Conservation (phyloP, 257 asterid genomes). For the Apocynum venetum region DNA sequence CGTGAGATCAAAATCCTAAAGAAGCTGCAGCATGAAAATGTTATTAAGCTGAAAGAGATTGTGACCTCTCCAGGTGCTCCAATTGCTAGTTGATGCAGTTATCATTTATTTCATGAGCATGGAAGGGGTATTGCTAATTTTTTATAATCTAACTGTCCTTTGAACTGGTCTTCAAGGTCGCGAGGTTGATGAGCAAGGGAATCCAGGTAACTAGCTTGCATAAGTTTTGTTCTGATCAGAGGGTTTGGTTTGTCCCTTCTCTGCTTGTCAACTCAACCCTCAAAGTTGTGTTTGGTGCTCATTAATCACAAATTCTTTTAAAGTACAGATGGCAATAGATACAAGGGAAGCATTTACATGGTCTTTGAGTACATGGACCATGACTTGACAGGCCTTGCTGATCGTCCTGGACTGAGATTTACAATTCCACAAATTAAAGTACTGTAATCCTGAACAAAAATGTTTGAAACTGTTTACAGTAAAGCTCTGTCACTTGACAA, state of each 20-base stretch:
- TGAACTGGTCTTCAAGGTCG: constrained; percentile 52
- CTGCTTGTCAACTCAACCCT: constrained; percentile 7
- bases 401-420: constrained; percentile 96
- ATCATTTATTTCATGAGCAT: constrained; percentile 15
- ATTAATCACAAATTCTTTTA: constrained; percentile 14
- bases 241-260: background rate
- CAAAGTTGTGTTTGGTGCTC: constrained; percentile 10
- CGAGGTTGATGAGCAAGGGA: constrained; percentile 60
- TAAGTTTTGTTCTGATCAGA: background rate
- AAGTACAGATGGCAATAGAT: constrained; percentile 65
- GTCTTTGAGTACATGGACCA: constrained; percentile 98
- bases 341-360: constrained; percentile 91
- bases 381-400: constrained; percentile 92
- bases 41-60: constrained; percentile 82
- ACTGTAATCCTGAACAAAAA: constrained; percentile 27
- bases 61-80: constrained; percentile 85
- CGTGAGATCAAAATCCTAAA: constrained; percentile 89
- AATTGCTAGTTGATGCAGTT: constrained; percentile 11
- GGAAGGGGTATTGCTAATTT: background rate
- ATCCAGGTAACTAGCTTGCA: constrained; percentile 43
- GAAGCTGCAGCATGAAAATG: constrained; percentile 90
- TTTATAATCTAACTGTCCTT: constrained; percentile 16
- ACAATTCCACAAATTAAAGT: constrained; percentile 91
- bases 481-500: constrained; percentile 19
- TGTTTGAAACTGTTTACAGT: constrained; percentile 2